A percentile compares a stretch with the other conserved stretches of the same genome.
Conservation (phyloP, 495 filamentous ascomycete species). For the Collariella sp. region DNA sequence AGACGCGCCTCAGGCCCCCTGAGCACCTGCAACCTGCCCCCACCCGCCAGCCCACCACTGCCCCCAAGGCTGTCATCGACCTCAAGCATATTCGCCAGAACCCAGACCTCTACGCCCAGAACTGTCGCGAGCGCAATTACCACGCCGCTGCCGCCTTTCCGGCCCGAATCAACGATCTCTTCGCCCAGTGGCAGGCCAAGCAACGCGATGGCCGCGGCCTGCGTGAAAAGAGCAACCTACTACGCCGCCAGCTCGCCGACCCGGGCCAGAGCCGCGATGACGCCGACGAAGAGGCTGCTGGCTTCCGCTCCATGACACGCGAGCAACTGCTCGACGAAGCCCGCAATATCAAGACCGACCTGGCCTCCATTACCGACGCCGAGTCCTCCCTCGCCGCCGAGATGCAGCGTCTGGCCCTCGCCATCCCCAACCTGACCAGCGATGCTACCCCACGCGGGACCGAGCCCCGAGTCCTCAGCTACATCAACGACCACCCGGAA, state of each 20-base stretch:
- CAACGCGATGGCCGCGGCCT: conserved; percentile 47
- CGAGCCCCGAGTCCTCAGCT: conserved; percentile 45
- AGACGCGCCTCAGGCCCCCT: background rate
- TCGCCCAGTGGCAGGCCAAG: conserved; percentile 53
- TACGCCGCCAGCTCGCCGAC: conserved; percentile 42
- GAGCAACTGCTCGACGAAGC: conserved; percentile 56
- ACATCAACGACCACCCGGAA: conserved; percentile 68
- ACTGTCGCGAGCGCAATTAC: conserved; percentile 83
- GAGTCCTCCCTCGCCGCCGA: conserved; percentile 53
- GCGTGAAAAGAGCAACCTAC: conserved; percentile 49
- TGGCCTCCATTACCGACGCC: conserved; percentile 49
- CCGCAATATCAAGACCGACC: conserved; percentile 55
- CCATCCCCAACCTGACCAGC: conserved; percentile 82
- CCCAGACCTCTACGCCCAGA: conserved; percentile 65
- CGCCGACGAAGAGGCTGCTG: conserved; percentile 18
- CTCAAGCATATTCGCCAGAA: conserved; percentile 85
- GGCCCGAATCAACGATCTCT: conserved; percentile 57
- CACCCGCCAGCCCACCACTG: conserved; percentile 49
- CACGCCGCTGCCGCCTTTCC: conserved; percentile 55
- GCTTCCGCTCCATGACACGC: conserved; percentile 26
- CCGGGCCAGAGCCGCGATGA: conserved; percentile 32
- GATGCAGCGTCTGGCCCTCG: conserved; percentile 64
- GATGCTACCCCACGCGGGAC: conserved; percentile 62
- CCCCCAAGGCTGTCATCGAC: conserved; percentile 71
- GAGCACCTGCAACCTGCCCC: conserved; percentile 5